Conservation (phyloP, 2,329 filamentous ascomycete genomes). For the Calonectria fujianensis region DNA sequence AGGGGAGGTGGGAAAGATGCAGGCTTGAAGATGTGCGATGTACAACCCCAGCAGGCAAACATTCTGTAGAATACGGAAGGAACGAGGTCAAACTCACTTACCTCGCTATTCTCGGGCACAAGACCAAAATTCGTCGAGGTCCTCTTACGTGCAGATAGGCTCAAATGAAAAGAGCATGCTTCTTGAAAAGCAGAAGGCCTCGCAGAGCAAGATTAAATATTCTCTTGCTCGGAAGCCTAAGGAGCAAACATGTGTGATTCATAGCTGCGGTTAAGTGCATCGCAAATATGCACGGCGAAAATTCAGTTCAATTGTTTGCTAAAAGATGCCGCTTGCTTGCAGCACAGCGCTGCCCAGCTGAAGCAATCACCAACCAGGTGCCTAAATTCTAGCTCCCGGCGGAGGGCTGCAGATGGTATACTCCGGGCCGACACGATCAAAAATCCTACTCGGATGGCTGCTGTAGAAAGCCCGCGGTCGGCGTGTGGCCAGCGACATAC, state of each 20-base stretch:
- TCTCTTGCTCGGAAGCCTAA: neutral
- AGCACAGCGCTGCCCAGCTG: neutral
- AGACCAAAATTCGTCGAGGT: neutral
- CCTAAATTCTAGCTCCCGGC: neutral
- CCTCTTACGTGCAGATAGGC: neutral
- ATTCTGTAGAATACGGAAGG: neutral
- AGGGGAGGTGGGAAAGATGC: neutral
- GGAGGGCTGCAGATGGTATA: neutral
- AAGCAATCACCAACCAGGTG: slow-evolving; percentile 3
- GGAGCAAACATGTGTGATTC: slow-evolving; percentile 10
- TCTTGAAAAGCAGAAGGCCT: neutral
- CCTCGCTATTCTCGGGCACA: neutral
- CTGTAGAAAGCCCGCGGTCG: neutral
- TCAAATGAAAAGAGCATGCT: neutral
- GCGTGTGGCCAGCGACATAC: neutral
- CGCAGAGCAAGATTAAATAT: slow-evolving; percentile 3
- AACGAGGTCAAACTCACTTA: neutral
- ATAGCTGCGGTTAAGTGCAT: neutral
- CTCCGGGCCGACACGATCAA: neutral
- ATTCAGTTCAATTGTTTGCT: neutral
- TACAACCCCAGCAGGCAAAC: neutral
- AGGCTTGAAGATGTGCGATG: neutral
- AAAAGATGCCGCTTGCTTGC: neutral
- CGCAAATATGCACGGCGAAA: slow-evolving; percentile 4
- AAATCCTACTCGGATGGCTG: neutral